Conservation (phyloP, 805 yeast genomes). For the Wickerhamomyces chaumierensis region DNA sequence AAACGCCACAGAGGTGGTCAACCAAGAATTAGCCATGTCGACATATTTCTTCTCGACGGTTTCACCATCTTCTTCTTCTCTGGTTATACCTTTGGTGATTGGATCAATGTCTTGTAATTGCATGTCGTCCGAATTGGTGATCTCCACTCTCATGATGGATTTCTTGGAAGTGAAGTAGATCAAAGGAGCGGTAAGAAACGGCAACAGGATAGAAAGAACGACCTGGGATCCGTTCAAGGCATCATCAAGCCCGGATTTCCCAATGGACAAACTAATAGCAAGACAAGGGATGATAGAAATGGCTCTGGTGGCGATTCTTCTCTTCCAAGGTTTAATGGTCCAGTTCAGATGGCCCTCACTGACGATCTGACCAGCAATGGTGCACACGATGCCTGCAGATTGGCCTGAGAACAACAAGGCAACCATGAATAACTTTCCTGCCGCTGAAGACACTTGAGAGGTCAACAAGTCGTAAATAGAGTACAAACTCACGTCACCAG, state of each 20-base stretch:
- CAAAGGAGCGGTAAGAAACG: constrained; percentile 77
- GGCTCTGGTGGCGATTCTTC: constrained; percentile 67
- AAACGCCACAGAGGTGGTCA: constrained; percentile 38
- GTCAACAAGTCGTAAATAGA: constrained; percentile 61
- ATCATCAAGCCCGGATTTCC: constrained; percentile 56
- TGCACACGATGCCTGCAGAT: constrained; percentile 87
- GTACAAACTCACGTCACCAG: constrained; percentile 70
- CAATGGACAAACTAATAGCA: constrained; percentile 57
- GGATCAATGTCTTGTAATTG: constrained; percentile 2
- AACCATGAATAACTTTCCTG: constrained; percentile 76
- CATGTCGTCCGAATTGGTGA: constrained; percentile 11
- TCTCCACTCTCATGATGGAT: constrained; percentile 52
- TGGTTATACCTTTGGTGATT: background rate
- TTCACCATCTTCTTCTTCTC: constrained; percentile 10
- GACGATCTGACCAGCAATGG: constrained; percentile 88
- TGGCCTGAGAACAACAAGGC: constrained; percentile 82
- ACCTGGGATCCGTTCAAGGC: constrained; percentile 85
- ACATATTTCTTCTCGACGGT: constrained; percentile 10
- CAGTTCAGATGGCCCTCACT: constrained; percentile 84
- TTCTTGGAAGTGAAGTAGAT: constrained; percentile 69
- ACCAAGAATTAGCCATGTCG: constrained; percentile 54
- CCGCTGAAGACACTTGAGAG: constrained; percentile 52
- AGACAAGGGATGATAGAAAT: constrained; percentile 79
- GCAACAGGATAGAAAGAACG: constrained; percentile 68
- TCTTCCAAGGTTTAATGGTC: constrained; percentile 69